Conservation (phyloP, 2,329 filamentous ascomycete genomes). For the Neopestalotiopsis clavispora region DNA sequence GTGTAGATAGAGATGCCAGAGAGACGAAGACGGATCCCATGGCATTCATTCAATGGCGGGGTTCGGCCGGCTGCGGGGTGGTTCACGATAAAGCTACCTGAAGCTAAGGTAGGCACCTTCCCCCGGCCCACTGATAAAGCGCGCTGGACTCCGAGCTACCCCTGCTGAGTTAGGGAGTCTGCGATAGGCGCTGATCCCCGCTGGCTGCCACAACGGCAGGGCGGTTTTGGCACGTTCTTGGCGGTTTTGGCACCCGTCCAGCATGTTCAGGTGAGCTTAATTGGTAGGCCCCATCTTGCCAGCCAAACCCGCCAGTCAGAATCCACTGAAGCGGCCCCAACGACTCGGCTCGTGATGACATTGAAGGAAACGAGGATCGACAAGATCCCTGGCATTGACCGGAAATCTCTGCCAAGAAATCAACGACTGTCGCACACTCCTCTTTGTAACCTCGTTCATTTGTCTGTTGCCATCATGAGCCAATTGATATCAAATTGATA, state of each 20-base stretch:
- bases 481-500: constrained; percentile 27
- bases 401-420: constrained; percentile 10
- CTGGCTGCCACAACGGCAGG: neutral
- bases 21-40: neutral
- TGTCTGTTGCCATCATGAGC: neutral
- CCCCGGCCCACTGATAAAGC: constrained; percentile 10
- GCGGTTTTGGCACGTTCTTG: neutral
- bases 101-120: neutral
- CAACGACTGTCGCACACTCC: neutral
- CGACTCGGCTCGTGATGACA: neutral
- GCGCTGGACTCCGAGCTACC: constrained; percentile 10
- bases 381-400: neutral
- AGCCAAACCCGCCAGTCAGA: neutral
- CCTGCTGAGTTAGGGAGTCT: neutral
- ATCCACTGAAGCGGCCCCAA: neutral
- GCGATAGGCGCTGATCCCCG: neutral
- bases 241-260: neutral
- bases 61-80: constrained; percentile 5
- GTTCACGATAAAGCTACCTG: constrained; percentile 12
- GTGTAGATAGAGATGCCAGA: neutral
- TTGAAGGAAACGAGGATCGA: constrained; percentile 1
- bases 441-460: neutral
- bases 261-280: constrained; percentile 6
- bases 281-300: neutral
- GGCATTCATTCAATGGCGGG: constrained; percentile 1